Conservation (phyloP, 2,329 filamentous ascomycete species). For the Immersiporthe knoxdaviesiana region DNA sequence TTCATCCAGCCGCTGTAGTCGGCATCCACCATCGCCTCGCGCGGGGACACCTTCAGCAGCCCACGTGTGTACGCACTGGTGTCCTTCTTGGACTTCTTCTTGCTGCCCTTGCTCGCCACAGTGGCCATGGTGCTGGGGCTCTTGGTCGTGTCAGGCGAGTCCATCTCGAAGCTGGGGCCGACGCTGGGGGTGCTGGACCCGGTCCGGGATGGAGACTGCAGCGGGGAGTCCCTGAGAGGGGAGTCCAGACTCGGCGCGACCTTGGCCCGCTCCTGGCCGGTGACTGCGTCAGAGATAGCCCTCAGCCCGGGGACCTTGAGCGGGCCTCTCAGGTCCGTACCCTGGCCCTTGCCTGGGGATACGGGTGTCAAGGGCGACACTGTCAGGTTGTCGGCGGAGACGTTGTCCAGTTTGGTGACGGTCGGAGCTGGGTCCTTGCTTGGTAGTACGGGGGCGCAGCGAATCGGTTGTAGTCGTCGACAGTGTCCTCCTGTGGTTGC, state of each 20-base stretch:
- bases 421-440: conserved; percentile 60
- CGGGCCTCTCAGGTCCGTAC: conserved; percentile 44
- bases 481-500: conserved; percentile 62
- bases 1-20: conserved; percentile 99
- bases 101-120: conserved; percentile 51
- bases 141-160: conserved; percentile 69
- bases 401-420: conserved; percentile 64
- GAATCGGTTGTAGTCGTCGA: conserved; percentile 63
- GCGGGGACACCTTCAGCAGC: conserved; percentile 76
- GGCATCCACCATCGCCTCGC: conserved; percentile 81
- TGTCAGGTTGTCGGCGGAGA: conserved; percentile 38
- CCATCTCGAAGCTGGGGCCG: conserved; percentile 75
- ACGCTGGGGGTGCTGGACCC: conserved; percentile 73
- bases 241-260: conserved; percentile 54
- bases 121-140: conserved; percentile 55
- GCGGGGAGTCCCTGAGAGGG: conserved; percentile 54
- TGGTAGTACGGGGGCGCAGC: conserved; percentile 51
- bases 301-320: conserved; percentile 64
- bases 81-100: conserved; percentile 85
- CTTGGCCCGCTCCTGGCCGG: conserved; percentile 57
- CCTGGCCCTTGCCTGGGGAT: conserved; percentile 50
- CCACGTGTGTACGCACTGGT: conserved; percentile 94
- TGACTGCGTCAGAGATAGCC: conserved; percentile 79
- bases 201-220: conserved; percentile 71
- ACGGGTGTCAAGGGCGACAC: conserved; percentile 43